These are phyloP conservation scores for Claviceps sp. DNA, from an alignment of 2,329 filamentous ascomycete genomes.

Conservation along the genomic window DNA sequence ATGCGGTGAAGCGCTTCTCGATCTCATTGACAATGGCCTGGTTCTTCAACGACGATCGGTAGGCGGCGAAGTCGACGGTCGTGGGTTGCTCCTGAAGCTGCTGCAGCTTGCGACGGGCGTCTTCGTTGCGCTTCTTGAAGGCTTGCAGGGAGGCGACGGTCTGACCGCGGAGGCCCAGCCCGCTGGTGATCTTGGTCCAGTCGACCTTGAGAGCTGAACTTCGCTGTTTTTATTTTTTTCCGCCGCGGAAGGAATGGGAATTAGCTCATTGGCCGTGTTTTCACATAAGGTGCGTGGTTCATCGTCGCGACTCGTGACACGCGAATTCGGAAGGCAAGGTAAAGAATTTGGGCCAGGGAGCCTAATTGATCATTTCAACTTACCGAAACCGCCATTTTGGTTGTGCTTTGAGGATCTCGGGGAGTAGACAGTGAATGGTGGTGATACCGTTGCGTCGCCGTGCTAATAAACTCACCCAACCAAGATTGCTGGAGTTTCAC, in stretches of 20 bases:
- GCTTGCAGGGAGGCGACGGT: conserved; percentile 81
- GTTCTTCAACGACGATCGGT: conserved; percentile 92
- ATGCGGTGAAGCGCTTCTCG: conserved; percentile 83
- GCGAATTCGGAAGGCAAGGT: neutral
- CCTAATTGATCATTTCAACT: conserved; percentile 22
- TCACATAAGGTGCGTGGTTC: neutral
- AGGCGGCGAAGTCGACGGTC: conserved; percentile 82
- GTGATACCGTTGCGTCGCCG: conserved; percentile 31
- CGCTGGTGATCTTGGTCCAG: conserved; percentile 89
- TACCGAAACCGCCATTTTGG: conserved; percentile 55
- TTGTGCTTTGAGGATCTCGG: conserved; percentile 30
- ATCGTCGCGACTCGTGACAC: neutral
- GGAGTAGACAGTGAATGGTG: conserved; percentile 36
- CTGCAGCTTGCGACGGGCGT: conserved; percentile 87
- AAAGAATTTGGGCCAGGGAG: neutral
- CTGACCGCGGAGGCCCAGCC: conserved; percentile 90
- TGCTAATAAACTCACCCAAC: conserved; percentile 29
- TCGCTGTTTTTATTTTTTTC: conserved; percentile 44
- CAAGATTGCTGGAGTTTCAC: conserved; percentile 14
- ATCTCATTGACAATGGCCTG: conserved; percentile 89
- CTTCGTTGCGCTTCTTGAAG: conserved; percentile 99
- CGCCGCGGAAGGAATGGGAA: conserved; percentile 23
- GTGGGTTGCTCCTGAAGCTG: conserved; percentile 72
- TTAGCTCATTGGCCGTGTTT: conserved; percentile 34
- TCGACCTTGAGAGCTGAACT: conserved; percentile 98